phyloP scores from a whole-genome alignment of 306 rosid species.

The Sesbania bispinosa region DNA sequence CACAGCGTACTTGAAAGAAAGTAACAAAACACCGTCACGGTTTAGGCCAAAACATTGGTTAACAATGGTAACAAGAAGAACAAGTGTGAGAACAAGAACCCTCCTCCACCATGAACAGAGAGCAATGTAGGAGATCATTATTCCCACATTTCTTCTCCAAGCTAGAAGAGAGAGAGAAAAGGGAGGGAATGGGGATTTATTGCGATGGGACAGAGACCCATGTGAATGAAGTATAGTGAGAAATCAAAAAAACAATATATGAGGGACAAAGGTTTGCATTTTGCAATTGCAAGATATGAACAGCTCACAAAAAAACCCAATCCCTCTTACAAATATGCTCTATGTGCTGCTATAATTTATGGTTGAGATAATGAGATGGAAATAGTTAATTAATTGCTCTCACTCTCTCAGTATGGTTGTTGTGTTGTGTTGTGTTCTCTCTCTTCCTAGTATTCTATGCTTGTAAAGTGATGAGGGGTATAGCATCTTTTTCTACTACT shows the following conservation, averaged over 20 bases:
- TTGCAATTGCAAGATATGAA: constrained; percentile 14
- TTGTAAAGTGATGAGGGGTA: background rate
- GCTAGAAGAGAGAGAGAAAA: constrained; percentile 19
- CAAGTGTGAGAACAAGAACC: background rate
- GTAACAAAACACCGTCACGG: constrained; percentile 59
- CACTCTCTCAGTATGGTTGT: background rate
- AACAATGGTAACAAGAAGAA: background rate
- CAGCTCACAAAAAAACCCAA: constrained; percentile 44
- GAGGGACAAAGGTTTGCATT: background rate
- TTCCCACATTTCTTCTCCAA: constrained; percentile 39
- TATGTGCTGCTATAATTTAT: constrained; percentile 28
- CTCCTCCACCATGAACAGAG: constrained; percentile 31
- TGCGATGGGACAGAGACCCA: constrained; percentile 42
- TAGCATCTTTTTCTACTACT: constrained; percentile 53
- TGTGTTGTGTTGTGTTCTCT: no score
- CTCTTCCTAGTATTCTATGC: constrained; percentile 9
- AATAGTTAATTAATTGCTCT: constrained; percentile 38
- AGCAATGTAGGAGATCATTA: no score
- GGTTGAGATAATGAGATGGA: background rate
- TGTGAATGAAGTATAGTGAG: constrained; percentile 32
- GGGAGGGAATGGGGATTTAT: constrained; percentile 35
- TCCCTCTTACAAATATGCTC: constrained; percentile 45
- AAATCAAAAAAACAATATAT: background rate
- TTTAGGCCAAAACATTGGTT: constrained; percentile 42
- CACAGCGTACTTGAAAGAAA: constrained; percentile 59